phyloP scores from a whole-genome alignment of 129 eudicot genomes.

The Flaveria sonorensis region DNA sequence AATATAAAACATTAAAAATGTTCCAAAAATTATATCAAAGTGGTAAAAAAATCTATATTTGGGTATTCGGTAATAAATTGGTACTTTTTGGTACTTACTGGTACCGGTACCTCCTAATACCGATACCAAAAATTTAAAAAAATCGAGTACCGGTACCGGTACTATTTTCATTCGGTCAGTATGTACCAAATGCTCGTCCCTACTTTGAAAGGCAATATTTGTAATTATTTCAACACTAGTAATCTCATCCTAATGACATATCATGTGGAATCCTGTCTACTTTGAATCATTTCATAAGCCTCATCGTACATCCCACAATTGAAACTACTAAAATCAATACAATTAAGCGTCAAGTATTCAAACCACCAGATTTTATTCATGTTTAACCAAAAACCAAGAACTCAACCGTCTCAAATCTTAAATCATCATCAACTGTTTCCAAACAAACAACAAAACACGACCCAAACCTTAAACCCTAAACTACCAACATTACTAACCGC shows the following conservation, averaged over 20 bases:
- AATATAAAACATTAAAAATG: too few species aligned
- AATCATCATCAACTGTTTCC: neutral
- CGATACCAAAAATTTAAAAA: too few species aligned
- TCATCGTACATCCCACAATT: neutral
- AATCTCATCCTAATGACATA: neutral
- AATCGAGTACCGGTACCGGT: too few species aligned
- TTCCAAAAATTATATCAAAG: too few species aligned
- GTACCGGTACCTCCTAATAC: too few species aligned
- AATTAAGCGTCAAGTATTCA: neutral
- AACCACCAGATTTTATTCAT: neutral
- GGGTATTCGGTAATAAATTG: too few species aligned
- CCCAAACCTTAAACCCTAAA: slow-evolving; percentile 1
- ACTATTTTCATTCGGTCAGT: too few species aligned
- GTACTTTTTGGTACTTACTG: too few species aligned
- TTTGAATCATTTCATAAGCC: neutral
- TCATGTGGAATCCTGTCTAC: neutral
- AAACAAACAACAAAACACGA: neutral
- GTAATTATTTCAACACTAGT: neutral
- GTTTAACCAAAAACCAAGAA: neutral
- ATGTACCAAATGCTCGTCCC: too few species aligned
- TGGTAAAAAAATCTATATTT: too few species aligned
- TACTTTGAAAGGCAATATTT: too few species aligned
- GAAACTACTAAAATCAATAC: neutral
- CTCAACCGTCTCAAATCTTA: neutral
- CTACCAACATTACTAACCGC: neutral